Base-by-base conservation (phyloP, 805 yeast species). In the Sugiyamaella valdiviana region DNA sequence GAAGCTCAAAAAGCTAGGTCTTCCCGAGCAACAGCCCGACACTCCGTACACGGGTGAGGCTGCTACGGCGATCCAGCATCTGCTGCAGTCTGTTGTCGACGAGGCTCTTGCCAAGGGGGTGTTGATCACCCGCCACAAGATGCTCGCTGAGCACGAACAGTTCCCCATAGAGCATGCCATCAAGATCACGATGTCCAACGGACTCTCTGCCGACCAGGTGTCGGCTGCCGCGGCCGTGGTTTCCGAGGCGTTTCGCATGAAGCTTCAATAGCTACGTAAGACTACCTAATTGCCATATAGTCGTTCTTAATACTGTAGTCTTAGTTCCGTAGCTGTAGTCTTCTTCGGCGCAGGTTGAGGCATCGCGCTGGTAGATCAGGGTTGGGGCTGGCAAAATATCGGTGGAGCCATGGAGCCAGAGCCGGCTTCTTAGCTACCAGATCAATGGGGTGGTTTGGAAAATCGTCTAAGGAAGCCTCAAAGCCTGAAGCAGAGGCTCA, bases 1-100 rank as follows among this genome's bases (percentile, higher is more conserved):
- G 35, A 47, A 42, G 35, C 45, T 44, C 12, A 32, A 36, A 16
- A 21, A 36, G 17, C 22, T 15, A 6, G 45, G 42, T 14, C 21
- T 23, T 14, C 46, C 46, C 10, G 57, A 68, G 40, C 68, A 68
- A 23, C 58, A 61, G 26, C 65, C 66, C 52, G 42, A 39, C 16
- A 39, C 35, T 21, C 32, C 32, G 14, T 26, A 26, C 10, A 26
- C 32, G 32, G n/a, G n/a, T 2, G 32, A 26, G 32, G 41, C 35
- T 23, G 46, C 54, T 53, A 16, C 17, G n/a, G 63, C 32, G 58
- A 76, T 77, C 54, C 62, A 71, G 22, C 91, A 83, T 62, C 66
- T 85, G 44, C 66, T 91, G 48, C 95, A 86, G 65, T 68, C 68
- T 45, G 76, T 90, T 20, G 79, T 86, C 24, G 82, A 84, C 57